Base-by-base conservation (phyloP, 148 eudicot genomes). In the Pharnaceum exiguum region DNA sequence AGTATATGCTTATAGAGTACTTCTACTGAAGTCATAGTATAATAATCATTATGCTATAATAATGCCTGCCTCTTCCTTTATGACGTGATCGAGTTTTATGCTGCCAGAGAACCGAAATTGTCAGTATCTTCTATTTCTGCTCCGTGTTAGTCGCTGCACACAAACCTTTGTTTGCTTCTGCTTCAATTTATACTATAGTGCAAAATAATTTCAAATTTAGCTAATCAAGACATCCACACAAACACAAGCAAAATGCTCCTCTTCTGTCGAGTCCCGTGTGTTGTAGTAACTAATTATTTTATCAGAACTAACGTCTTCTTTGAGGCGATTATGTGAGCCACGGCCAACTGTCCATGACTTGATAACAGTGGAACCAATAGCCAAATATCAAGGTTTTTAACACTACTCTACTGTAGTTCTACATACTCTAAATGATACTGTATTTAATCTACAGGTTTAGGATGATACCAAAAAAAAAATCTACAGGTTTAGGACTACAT, bases 101-200 rank as follows among this genome's bases (percentile, higher is more conserved):
- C 18, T 57, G 69, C 33, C 40, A 71, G 27, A 63, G 49, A 64
- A 64, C 60, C 51, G 52, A 71, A 55, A 63, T 50, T 71, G 69
- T 58, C 65, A 63, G 75, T 36, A 51, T 64, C 70, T 71, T 71
- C 75, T 58, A 58, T 57, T 64, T 71, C 65, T 71, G 49, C 65
- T 71, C 75, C 75, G 70, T 71, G 43, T 63, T 71, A 28, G 64
- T 63, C 69, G 75, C 75, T 71, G 63, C 60, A 55, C 57, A 70
- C 63, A 55, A 56, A 39, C 32, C 55, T 66, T 69, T 69, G 63
- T 56, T 47, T 49, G 45, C 62, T 69, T 62, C 27, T 55, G 73
- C 73, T 32, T 48, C 62, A 47, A 26, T 35, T 68, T 60, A 50
- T 58, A 27, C 24, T 56, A n/a, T n/a, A n/a, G n/a, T n/a, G n/a